phyloP scores from a whole-genome alignment of 192 early-diverging fungal species.

The Cetraspora pellucida region DNA sequence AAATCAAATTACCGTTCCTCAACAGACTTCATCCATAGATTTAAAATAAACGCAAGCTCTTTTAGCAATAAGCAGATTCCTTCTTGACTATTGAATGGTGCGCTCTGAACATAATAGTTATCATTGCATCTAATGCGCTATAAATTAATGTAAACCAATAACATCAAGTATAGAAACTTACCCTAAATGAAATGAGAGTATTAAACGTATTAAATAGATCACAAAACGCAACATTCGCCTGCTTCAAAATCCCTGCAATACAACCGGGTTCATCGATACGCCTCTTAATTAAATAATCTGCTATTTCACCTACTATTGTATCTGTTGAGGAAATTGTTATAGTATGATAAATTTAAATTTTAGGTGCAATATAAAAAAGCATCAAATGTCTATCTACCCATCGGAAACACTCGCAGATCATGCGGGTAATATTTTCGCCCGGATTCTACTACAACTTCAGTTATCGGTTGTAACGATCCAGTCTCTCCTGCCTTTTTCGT shows the following conservation, averaged over 20 bases:
- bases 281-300: background rate
- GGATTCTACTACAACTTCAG: background rate
- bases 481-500: background rate
- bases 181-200: background rate
- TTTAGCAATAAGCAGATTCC: background rate
- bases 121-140: background rate
- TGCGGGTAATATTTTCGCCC: conserved; percentile 9
- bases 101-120: background rate
- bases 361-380: background rate
- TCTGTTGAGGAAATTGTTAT: background rate
- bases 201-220: background rate
- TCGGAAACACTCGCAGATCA: background rate
- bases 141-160: background rate
- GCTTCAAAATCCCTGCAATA: conserved; percentile 3
- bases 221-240: background rate
- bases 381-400: background rate
- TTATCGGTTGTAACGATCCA: background rate
- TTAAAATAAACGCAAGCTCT: background rate
- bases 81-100: background rate
- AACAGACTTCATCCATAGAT: background rate
- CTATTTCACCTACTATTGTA: background rate
- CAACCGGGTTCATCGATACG: background rate
- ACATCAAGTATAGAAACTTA: background rate
- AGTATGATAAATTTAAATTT: background rate
- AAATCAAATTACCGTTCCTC: background rate